These are phyloP conservation scores for Vitis riparia DNA, from an alignment of 164 flowering plant species.

Conservation along the genomic window DNA sequence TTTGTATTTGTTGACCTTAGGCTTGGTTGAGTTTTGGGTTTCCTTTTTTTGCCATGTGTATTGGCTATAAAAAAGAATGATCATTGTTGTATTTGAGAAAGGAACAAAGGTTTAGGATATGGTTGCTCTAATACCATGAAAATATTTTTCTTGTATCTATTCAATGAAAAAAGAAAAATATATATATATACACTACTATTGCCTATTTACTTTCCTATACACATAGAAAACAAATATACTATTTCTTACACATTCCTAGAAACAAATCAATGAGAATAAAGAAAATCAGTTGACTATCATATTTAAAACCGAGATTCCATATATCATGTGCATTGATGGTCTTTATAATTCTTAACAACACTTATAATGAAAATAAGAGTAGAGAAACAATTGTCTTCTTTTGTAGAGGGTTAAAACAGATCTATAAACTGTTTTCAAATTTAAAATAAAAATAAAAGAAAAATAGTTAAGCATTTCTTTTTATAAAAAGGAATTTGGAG, in stretches of 20 bases:
- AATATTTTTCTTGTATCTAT: neutral
- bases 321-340: no score
- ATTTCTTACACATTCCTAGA: neutral
- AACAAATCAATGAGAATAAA: neutral
- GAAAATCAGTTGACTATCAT: no score
- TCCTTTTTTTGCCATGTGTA: constrained; percentile 8
- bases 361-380: no score
- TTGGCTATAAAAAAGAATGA: neutral
- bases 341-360: no score
- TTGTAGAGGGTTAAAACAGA: no score
- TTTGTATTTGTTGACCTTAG: constrained; percentile 1
- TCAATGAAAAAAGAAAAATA: neutral
- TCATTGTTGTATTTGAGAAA: neutral
- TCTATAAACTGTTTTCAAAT: no score
- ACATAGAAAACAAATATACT: no score
- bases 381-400: no score
- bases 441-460: no score
- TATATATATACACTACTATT: neutral
- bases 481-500: no score
- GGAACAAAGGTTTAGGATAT: neutral
- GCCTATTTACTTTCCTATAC: neutral
- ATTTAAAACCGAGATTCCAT: no score
- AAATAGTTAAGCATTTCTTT: no score
- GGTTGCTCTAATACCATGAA: neutral
- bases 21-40: neutral